phyloP scores from a whole-genome alignment of 2,329 filamentous ascomycete species.

The Pseudodiploospora longispora region DNA sequence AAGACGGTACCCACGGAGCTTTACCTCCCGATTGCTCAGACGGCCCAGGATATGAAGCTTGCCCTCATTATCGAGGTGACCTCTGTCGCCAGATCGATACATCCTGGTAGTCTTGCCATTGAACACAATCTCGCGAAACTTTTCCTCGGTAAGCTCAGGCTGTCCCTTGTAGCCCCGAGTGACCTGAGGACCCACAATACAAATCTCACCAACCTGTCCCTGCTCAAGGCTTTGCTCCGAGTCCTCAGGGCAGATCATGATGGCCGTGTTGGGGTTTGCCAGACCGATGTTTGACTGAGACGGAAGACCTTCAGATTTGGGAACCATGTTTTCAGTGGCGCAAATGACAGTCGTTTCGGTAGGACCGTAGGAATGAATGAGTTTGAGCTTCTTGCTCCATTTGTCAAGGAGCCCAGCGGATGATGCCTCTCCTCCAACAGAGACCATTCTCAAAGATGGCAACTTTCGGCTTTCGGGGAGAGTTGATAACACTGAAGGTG shows the following conservation, averaged over 20 bases:
- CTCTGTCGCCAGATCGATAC: conserved; percentile 3
- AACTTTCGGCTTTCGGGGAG: neutral
- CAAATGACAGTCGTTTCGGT: conserved; percentile 5
- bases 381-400: neutral
- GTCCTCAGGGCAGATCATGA: neutral
- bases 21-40: conserved; percentile 5
- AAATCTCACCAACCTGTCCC: neutral
- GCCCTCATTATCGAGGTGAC: neutral
- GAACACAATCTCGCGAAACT: neutral
- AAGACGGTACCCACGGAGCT: conserved; percentile 3
- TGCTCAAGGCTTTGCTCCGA: neutral
- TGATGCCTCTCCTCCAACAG: conserved; percentile 2
- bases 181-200: neutral
- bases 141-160: conserved; percentile 1
- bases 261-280: neutral
- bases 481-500: neutral
- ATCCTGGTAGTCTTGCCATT: neutral
- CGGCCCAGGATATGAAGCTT: conserved; percentile 4
- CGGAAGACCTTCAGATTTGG: neutral
- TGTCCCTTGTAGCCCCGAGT: neutral
- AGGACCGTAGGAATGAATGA: conserved; percentile 4
- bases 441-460: conserved; percentile 2
- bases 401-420: conserved; percentile 1
- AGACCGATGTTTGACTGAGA: neutral
- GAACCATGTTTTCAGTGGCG: neutral